phyloP scores from a whole-genome alignment of 768 basidiomycete species.

The Suillus spraguei region DNA sequence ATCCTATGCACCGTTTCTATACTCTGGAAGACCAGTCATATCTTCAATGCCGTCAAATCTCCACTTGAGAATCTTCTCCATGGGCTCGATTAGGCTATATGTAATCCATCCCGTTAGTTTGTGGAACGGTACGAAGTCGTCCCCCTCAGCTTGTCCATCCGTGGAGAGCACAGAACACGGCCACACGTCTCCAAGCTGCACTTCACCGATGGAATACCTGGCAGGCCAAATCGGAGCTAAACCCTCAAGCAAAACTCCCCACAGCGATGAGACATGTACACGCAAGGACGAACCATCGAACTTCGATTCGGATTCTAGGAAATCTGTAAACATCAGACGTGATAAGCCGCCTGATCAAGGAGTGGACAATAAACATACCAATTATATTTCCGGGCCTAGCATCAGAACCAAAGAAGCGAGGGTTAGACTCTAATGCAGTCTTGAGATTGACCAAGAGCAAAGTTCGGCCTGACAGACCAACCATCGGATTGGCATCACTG shows the following conservation, averaged over 20 bases:
- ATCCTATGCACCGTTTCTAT: conserved; percentile 75
- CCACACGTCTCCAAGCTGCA: conserved; percentile 93
- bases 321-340: conserved; percentile 48
- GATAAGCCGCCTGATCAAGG: background rate
- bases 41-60: conserved; percentile 78
- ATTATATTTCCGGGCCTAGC: conserved; percentile 84
- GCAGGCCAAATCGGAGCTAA: conserved; percentile 89
- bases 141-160: conserved; percentile 46
- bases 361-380: conserved; percentile 44
- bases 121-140: conserved; percentile 89
- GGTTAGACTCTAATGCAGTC: conserved; percentile 63
- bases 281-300: conserved; percentile 40
- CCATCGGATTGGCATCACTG: conserved; percentile 75
- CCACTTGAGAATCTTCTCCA: conserved; percentile 81
- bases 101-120: conserved; percentile 95
- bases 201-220: conserved; percentile 63
- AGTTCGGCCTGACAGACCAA: conserved; percentile 86
- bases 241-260: conserved; percentile 81
- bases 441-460: conserved; percentile 74
- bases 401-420: conserved; percentile 71
- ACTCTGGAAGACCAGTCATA: conserved; percentile 94
- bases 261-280: conserved; percentile 76
- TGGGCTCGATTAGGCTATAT: conserved; percentile 84
- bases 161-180: conserved; percentile 61
- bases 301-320: conserved; percentile 59